These are phyloP conservation scores for Linnemannia zychae DNA, from an alignment of 192 early-diverging fungal genomes.

Conservation along the genomic window DNA sequence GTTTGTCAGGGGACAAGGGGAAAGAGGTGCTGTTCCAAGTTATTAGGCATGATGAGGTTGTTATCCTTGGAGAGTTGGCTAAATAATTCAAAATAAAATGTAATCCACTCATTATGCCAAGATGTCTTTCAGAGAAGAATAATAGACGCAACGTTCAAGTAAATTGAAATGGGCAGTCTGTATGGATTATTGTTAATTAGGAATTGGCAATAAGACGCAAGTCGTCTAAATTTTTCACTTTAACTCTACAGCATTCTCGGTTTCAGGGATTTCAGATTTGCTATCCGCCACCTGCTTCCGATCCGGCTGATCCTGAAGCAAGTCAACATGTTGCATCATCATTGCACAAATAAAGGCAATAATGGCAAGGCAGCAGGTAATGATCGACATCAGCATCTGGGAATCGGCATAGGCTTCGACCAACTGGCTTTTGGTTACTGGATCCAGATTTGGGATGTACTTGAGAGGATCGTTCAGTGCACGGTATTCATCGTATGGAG, in stretches of 20 bases:
- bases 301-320: slow-evolving; percentile 9
- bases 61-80: too few relatives aligned
- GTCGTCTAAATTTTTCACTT: slow-evolving; percentile 4
- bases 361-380: slow-evolving; percentile 16
- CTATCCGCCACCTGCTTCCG: slow-evolving; percentile 1
- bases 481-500: slow-evolving; percentile 12
- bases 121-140: too few relatives aligned
- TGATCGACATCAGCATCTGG: slow-evolving; percentile 30
- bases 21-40: too few relatives aligned
- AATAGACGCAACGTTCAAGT: too few relatives aligned
- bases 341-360: background rate
- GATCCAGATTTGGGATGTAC: slow-evolving; percentile 20
- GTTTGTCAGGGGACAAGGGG: too few relatives aligned
- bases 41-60: too few relatives aligned
- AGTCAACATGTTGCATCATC: slow-evolving; percentile 22
- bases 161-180: too few relatives aligned
- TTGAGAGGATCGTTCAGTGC: slow-evolving; percentile 25
- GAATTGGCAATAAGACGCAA: too few relatives aligned
- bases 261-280: background rate
- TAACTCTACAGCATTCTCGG: background rate
- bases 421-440: slow-evolving; percentile 17
- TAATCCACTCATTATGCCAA: too few relatives aligned
- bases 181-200: too few relatives aligned
- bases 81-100: too few relatives aligned
- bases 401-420: slow-evolving; percentile 34